These are phyloP conservation scores for Fusarium poae DNA, from an alignment of 2,329 filamentous ascomycete genomes.

Conservation along the genomic window DNA sequence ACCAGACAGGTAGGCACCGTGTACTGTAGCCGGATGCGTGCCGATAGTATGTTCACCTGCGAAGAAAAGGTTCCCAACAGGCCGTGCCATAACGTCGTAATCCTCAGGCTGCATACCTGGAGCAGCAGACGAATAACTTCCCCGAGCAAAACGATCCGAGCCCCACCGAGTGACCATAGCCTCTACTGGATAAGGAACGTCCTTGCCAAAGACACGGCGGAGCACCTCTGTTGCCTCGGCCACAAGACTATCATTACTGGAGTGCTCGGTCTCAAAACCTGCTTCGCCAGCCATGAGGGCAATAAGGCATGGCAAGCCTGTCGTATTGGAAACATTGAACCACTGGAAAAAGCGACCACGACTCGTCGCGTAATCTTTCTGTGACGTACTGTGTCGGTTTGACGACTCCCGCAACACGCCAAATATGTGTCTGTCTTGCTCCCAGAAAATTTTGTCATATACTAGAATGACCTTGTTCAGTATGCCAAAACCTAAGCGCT, in stretches of 20 bases:
- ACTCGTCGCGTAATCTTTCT: constrained; percentile 81
- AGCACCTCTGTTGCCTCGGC: constrained; percentile 84
- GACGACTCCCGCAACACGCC: constrained; percentile 84
- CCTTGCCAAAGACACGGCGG: constrained; percentile 77
- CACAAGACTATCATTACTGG: constrained; percentile 80
- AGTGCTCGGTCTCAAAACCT: constrained; percentile 86
- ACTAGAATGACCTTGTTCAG: constrained; percentile 96
- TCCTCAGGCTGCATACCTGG: constrained; percentile 85
- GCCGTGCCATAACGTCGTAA: constrained; percentile 89
- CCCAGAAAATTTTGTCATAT: constrained; percentile 92
- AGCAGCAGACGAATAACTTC: constrained; percentile 95
- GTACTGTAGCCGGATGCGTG: constrained; percentile 95
- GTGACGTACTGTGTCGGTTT: constrained; percentile 76
- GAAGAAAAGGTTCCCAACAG: constrained; percentile 91
- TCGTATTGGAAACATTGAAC: constrained; percentile 94
- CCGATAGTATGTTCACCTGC: constrained; percentile 97
- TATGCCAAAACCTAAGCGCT: constrained; percentile 89
- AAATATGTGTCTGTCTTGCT: constrained; percentile 90
- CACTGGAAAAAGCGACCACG: constrained; percentile 97
- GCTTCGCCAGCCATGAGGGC: constrained; percentile 97
- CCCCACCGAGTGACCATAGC: constrained; percentile 94
- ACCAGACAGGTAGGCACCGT: constrained; percentile 95
- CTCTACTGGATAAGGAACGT: constrained; percentile 84
- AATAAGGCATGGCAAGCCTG: constrained; percentile 87
- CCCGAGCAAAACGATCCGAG: constrained; percentile 88